Evolutionary conservation across 352 stramenopile species (phyloP).

Genomic region (Globisporangium camurandrum): DNA sequence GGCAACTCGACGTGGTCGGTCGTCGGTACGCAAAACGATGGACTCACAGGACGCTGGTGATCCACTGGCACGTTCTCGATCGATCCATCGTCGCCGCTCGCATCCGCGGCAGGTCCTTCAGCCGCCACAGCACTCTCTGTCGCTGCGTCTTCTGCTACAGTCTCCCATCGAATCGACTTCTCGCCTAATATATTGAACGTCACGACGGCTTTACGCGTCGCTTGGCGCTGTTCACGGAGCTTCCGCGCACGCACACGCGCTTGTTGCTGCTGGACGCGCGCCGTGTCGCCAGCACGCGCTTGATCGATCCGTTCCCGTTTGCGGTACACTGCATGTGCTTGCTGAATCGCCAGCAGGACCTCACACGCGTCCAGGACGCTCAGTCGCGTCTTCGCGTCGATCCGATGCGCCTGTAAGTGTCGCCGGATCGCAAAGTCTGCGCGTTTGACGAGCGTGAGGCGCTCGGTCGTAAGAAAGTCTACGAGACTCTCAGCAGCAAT

Average conservation of each 20-base stretch:
- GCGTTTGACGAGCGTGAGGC: slow-evolving; percentile 22
- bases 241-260: slow-evolving; percentile 13
- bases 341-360: slow-evolving; percentile 14
- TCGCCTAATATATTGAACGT: slow-evolving; percentile 64
- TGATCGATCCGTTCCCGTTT: too few relatives aligned
- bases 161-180: slow-evolving; percentile 50
- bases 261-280: slow-evolving; percentile 9
- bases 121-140: too few relatives aligned
- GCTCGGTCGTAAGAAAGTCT: slow-evolving; percentile 30
- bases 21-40: slow-evolving; percentile 7
- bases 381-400: slow-evolving; percentile 18
- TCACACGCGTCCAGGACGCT: slow-evolving; percentile 18
- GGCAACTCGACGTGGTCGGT: slow-evolving; percentile 4
- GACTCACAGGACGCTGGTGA: not conserved
- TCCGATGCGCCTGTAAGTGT: slow-evolving; percentile 22
- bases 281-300: too few relatives aligned
- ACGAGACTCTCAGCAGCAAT: slow-evolving; percentile 30
- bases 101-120: not conserved
- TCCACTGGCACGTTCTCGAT: not conserved
- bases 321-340: too few relatives aligned
- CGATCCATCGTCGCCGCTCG: slow-evolving; percentile 1
- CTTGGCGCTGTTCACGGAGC: slow-evolving; percentile 17
- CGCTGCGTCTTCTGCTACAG: not conserved
- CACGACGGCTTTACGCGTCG: slow-evolving; percentile 31
- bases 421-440: slow-evolving; percentile 24